phyloP scores from a whole-genome alignment of 805 yeast species.

The Blastobotrys parvus region DNA sequence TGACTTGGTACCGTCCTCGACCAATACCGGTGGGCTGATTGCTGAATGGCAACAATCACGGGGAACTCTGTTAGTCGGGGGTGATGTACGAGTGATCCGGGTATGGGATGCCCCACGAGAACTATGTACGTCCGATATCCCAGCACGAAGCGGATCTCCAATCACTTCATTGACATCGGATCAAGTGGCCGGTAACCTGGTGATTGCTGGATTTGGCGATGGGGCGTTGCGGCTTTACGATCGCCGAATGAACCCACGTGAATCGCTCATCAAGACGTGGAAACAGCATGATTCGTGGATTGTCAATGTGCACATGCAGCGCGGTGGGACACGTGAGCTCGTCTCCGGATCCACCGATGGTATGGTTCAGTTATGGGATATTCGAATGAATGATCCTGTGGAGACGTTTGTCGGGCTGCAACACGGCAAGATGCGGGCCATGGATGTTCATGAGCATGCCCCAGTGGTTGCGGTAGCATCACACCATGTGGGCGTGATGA shows the following conservation, averaged over 20 bases:
- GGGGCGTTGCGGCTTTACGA: constrained; percentile 86
- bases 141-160: constrained; percentile 84
- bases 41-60: constrained; percentile 97
- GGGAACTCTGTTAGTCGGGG: constrained; percentile 85
- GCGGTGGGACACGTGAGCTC: constrained; percentile 91
- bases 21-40: constrained; percentile 65
- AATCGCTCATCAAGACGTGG: constrained; percentile 82
- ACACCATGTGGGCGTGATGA: constrained; percentile 69
- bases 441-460: constrained; percentile 92
- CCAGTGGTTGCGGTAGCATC: constrained; percentile 89
- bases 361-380: constrained; percentile 81
- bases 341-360: constrained; percentile 78
- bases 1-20: constrained; percentile 70
- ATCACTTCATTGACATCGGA: constrained; percentile 87
- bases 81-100: constrained; percentile 85
- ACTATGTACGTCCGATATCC: constrained; percentile 74
- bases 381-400: constrained; percentile 61
- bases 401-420: constrained; percentile 47
- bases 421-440: constrained; percentile 46
- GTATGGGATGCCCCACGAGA: constrained; percentile 98
- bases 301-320: constrained; percentile 82
- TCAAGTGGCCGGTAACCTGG: constrained; percentile 86
- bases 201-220: constrained; percentile 89
- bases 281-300: constrained; percentile 49
- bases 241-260: constrained; percentile 74